Evolutionary conservation across 2,329 filamentous ascomycete species (phyloP).

Genomic region (Allantophomopsis cytisporea): DNA sequence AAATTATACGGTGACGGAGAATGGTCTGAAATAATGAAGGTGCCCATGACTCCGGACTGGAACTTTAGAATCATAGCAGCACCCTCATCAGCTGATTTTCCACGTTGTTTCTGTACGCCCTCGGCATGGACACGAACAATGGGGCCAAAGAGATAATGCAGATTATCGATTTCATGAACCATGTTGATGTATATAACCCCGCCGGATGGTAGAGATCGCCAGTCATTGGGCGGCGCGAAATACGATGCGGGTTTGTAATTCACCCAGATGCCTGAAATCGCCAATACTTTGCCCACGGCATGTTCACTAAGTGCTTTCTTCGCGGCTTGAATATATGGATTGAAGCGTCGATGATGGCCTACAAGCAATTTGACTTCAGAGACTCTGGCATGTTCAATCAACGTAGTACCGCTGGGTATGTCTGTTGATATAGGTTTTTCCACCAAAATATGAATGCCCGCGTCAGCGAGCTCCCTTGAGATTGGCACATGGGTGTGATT

Average conservation of each 20-base stretch:
- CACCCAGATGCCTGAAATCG: constrained; percentile 40
- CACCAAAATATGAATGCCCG: constrained; percentile 36
- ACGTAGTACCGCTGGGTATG: constrained; percentile 19
- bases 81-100: constrained; percentile 38
- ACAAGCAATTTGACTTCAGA: constrained; percentile 31
- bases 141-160: constrained; percentile 40
- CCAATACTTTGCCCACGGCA: constrained; percentile 30
- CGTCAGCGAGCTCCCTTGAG: constrained; percentile 29
- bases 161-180: constrained; percentile 44
- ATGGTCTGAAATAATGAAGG: constrained; percentile 39
- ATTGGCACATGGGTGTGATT: constrained; percentile 42
- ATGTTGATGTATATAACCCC: constrained; percentile 43
- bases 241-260: constrained; percentile 35
- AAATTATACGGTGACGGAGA: constrained; percentile 37
- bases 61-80: constrained; percentile 38
- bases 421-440: constrained; percentile 41
- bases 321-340: constrained; percentile 35
- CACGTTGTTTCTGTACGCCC: constrained; percentile 26
- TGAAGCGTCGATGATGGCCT: constrained; percentile 46
- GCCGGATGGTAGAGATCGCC: constrained; percentile 25
- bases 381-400: constrained; percentile 15
- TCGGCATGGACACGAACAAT: constrained; percentile 37
- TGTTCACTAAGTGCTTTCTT: constrained; percentile 27
- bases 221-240: constrained; percentile 31
- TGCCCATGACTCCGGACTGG: constrained; percentile 37